phyloP scores from a whole-genome alignment of 768 basidiomycete genomes.

The Heimioporus sp. region DNA sequence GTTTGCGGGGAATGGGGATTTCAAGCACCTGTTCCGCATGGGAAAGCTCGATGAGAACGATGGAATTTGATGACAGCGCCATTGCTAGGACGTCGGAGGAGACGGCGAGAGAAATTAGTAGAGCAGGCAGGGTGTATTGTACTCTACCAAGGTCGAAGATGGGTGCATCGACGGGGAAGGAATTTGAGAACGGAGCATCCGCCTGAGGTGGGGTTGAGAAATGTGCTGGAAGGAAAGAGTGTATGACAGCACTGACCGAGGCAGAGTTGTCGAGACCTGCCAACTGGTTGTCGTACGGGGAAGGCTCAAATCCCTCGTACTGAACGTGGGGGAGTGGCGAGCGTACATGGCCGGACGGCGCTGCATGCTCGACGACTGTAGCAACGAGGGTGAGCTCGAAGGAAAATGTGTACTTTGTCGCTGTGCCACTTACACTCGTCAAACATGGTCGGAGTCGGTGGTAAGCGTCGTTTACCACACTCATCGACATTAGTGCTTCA shows the following conservation, averaged over 20 bases:
- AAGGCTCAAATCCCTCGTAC: slow-evolving; percentile 88
- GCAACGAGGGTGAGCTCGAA: neutral
- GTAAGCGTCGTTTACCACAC: neutral
- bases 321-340: slow-evolving; percentile 57
- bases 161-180: slow-evolving; percentile 43
- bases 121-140: slow-evolving; percentile 84
- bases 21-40: slow-evolving; percentile 84
- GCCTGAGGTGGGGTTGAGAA: slow-evolving; percentile 25
- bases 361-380: slow-evolving; percentile 85
- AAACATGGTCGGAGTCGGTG: slow-evolving; percentile 45
- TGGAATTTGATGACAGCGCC: slow-evolving; percentile 69
- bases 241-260: slow-evolving; percentile 8
- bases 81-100: slow-evolving; percentile 87
- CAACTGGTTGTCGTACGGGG: slow-evolving; percentile 52
- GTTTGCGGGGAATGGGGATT: slow-evolving; percentile 72
- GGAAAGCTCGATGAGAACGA: slow-evolving; percentile 88
- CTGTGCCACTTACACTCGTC: slow-evolving; percentile 55
- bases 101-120: slow-evolving; percentile 79
- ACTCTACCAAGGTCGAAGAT: slow-evolving; percentile 86
- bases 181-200: slow-evolving; percentile 21
- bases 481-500: neutral
- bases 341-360: slow-evolving; percentile 40
- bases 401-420: neutral
- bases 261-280: slow-evolving; percentile 40
- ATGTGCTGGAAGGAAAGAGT: neutral